Base-by-base conservation (phyloP, 768 basidiomycete genomes). In the Amanita pallidorosea region DNA sequence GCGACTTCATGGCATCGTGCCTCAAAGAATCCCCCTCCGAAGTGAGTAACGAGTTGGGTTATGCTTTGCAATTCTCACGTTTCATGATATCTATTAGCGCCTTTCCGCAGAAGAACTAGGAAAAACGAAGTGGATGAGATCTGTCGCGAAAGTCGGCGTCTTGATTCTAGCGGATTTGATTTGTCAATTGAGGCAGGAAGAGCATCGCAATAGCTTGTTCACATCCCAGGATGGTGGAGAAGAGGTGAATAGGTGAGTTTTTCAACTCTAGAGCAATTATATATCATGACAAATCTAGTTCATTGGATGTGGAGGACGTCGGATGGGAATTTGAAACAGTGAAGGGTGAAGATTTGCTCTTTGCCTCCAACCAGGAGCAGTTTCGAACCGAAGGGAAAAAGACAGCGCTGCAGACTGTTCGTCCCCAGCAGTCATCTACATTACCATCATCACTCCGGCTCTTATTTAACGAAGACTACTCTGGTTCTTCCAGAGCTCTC, bases 51-150 rank as follows among this genome's bases (percentile, higher is more conserved):
- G 8, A 52, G 44, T 22, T 49, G 11, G 34, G 27, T 29, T 12
- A 8, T 18, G 8, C 36, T 9, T 33, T 45, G 45, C 40, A 36
- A 35, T n/a, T 45, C 33, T 33, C 12, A 33, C 13, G 4, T 33
- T 33, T 33, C 23, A 45, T 50, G 18, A 58, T 49, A 31, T 2
- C 50, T 43, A 38, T 31, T 56, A 98, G 91, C 83, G 96, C 44
- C 70, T 88, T 13, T 75, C 84, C 2, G 92, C 96, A 11, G 96
- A 98, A 52, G 94, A 97, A 56, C 74, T 99, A 2, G 60, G 72
- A 3, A 93, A 86, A 63, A 77, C 81, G 25, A 94, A 86, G 61
- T 98, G 95, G 92, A 91, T 98, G 57, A 91, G 86, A 60, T 73
- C 77, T 7, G 65, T 79, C 5, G 68, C 80, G 7, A 94, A 85